phyloP scores from a whole-genome alignment of 768 basidiomycete genomes.

The Boletus rex-veris region DNA sequence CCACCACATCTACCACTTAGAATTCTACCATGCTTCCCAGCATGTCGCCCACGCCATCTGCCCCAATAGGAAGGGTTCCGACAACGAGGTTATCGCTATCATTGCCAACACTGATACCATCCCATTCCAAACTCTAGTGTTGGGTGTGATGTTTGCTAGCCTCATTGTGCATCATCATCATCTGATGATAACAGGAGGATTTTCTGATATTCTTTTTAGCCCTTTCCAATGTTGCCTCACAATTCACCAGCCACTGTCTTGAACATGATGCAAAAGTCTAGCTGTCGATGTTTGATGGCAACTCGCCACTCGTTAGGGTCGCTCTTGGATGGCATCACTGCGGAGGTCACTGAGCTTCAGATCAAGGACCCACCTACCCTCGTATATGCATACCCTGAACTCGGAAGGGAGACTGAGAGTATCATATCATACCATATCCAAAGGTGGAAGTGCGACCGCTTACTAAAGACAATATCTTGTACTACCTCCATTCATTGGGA shows the following conservation, averaged over 20 bases:
- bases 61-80: slow-evolving; percentile 30
- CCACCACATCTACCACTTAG: slow-evolving; percentile 35
- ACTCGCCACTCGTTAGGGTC: slow-evolving; percentile 28
- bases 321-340: slow-evolving; percentile 30
- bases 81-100: slow-evolving; percentile 37
- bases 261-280: slow-evolving; percentile 35
- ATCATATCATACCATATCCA: slow-evolving; percentile 8
- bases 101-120: slow-evolving; percentile 38
- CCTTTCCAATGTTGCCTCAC: slow-evolving; percentile 36
- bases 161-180: not conserved
- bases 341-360: slow-evolving; percentile 5
- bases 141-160: slow-evolving; percentile 27
- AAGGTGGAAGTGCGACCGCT: not conserved
- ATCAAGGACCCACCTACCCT: slow-evolving; percentile 16
- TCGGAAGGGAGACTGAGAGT: not conserved
- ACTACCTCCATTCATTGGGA: slow-evolving; percentile 49
- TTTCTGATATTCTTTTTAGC: slow-evolving; percentile 7
- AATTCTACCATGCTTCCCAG: slow-evolving; percentile 45
- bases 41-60: slow-evolving; percentile 39
- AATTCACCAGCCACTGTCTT: slow-evolving; percentile 36
- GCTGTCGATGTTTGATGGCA: slow-evolving; percentile 38
- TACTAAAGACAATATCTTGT: slow-evolving; percentile 20
- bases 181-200: not conserved
- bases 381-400: slow-evolving; percentile 6
- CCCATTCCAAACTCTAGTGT: slow-evolving; percentile 40